A percentile compares a stretch with the other conserved stretches of the same genome.
These are phyloP conservation scores for Prototheca cutis DNA, from an alignment of 163 green algal species.

Conservation along the genomic window DNA sequence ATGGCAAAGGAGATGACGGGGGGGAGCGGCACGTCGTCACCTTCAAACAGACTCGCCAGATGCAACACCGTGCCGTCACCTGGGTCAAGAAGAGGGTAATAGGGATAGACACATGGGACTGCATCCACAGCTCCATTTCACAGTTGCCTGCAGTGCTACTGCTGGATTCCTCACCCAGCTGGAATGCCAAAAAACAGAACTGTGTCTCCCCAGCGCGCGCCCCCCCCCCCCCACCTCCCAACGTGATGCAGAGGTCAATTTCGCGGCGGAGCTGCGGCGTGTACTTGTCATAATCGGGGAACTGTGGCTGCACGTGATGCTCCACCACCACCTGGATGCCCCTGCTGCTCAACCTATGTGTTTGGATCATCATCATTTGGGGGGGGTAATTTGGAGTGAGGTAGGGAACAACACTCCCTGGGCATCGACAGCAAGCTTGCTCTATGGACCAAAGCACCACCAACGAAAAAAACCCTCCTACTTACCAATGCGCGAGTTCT, in stretches of 20 bases:
- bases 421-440: no score
- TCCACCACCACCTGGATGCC: slow-evolving; percentile 68
- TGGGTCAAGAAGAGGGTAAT: no score
- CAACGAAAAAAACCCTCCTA: no score
- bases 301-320: slow-evolving; percentile 46
- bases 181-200: no score
- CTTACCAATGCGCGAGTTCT: slow-evolving; percentile 58
- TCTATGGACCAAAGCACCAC: no score
- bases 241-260: slow-evolving; percentile 70
- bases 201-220: neutral
- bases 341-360: slow-evolving; percentile 4
- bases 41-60: slow-evolving; percentile 65
- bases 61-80: slow-evolving; percentile 65
- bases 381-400: no score
- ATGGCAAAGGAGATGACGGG: slow-evolving; percentile 82
- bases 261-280: slow-evolving; percentile 9
- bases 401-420: no score
- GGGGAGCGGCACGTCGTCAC: slow-evolving; percentile 62
- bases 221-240: slow-evolving; percentile 41
- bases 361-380: no score
- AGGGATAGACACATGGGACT: no score
- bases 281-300: slow-evolving; percentile 38
- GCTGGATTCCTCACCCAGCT: no score
- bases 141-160: no score
- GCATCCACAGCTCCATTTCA: slow-evolving; percentile 6